Base-by-base conservation (phyloP, 2,329 filamentous ascomycete species). In the Paecilomyces formosus region DNA sequence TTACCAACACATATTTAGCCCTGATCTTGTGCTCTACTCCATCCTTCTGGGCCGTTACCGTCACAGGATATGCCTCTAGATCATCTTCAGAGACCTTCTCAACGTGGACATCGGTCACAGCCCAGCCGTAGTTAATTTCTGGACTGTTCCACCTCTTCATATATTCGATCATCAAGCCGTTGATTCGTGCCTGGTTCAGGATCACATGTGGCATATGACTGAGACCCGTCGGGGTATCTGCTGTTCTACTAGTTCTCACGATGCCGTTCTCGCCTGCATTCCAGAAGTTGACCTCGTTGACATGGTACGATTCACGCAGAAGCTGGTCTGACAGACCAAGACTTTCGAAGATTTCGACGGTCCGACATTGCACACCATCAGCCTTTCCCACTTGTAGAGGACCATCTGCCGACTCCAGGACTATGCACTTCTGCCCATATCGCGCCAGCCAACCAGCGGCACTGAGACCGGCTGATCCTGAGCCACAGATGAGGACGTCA, bases 271-370 rank as follows among this genome's bases (percentile, higher is more conserved):
- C 65, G 4, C 66, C 63, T 0, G 75, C 67, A 2, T 76, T 75
- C 83, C 83, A 86, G 61, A 87, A 86, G 3, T 78, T 77, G 2
- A 84, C 72, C 68, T 86, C 84, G 18, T 82, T 72, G 11, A 84
- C 79, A 65, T 85, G 84, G 57, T 81, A 85, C 0, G 82, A 77
- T 59, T 85, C 83, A 33, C 77, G 75, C 30, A 85, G 75, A 28
- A 87, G 72, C 18, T 78, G 73, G 53, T 83, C 81, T 1, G 78
- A 76, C 3, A 86, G 76, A 0, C 78, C 81, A 31, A 86, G 83
- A 52, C 80, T 82, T 64, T 86, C 83, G 55, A 85, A 84, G 22
- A 87, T 79, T 67, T 87, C 84, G 13, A 86, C 82, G 0, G 83
- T 85, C 1, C 83, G 81, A 58, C 80, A 82, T 69, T 85, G 82